Conservation (phyloP, 352 stramenopile genomes). For the Globisporangium canariense region DNA sequence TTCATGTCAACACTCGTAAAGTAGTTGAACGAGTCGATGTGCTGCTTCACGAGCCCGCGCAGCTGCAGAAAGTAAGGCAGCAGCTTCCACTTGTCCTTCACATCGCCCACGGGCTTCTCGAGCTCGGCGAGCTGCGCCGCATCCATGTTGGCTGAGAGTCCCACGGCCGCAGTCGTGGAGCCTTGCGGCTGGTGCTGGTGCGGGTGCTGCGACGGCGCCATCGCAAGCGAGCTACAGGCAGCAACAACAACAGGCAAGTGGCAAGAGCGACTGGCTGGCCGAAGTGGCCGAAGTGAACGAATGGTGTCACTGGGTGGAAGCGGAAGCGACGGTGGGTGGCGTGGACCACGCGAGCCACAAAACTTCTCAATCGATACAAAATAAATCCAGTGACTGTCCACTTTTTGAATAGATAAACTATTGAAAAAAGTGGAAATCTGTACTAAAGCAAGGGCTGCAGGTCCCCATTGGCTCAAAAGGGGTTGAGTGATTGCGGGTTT, state of each 20-base stretch:
- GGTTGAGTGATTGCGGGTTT: background rate
- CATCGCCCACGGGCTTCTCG: slow-evolving; percentile 65
- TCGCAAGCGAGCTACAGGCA: background rate
- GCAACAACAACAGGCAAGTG: background rate
- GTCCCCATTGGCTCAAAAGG: too few relatives aligned
- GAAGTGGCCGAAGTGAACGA: slow-evolving; percentile 5
- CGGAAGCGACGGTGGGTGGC: background rate
- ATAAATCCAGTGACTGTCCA: too few relatives aligned
- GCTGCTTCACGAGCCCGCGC: slow-evolving; percentile 93
- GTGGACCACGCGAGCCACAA: slow-evolving; percentile 1
- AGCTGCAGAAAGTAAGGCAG: slow-evolving; percentile 97
- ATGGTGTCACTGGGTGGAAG: slow-evolving; percentile 12
- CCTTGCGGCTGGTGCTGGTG: slow-evolving; percentile 2
- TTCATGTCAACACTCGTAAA: slow-evolving; percentile 99
- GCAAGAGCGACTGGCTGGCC: slow-evolving; percentile 2
- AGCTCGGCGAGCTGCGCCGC: slow-evolving; percentile 49
- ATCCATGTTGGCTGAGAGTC: slow-evolving; percentile 11
- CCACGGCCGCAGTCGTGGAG: slow-evolving; percentile 8
- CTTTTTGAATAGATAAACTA: too few relatives aligned
- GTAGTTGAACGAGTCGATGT: slow-evolving; percentile 99
- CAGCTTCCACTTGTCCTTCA: slow-evolving; percentile 98
- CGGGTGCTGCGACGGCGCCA: slow-evolving; percentile 11
- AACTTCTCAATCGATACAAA: background rate
- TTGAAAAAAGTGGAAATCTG: too few relatives aligned
- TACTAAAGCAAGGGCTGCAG: too few relatives aligned